These are phyloP conservation scores for Domatiomyces catenatus DNA, from an alignment of 2,329 filamentous ascomycete genomes.

Conservation along the genomic window DNA sequence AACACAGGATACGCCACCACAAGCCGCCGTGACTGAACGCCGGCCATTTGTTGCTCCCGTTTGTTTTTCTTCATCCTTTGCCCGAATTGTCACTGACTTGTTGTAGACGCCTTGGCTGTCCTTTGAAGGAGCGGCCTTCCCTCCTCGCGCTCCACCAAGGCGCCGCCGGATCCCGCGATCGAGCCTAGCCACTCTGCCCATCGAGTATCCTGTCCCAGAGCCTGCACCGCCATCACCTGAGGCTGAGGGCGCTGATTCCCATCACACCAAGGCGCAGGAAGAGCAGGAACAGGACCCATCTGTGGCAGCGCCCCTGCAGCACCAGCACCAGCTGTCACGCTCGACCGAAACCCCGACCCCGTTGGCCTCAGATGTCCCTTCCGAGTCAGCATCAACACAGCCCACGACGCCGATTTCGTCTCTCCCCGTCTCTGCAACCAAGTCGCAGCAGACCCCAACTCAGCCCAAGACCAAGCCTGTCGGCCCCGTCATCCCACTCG, in stretches of 20 bases:
- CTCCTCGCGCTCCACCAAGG: slow-evolving; percentile 33
- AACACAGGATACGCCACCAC: slow-evolving; percentile 11
- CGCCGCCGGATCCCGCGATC: slow-evolving; percentile 28
- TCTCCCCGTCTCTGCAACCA: slow-evolving; percentile 21
- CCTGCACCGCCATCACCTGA: slow-evolving; percentile 16
- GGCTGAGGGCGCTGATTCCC: slow-evolving; percentile 10
- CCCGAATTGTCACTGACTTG: slow-evolving; percentile 1
- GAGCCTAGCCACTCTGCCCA: slow-evolving; percentile 21
- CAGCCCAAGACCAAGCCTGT: slow-evolving; percentile 23
- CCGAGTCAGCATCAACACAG: slow-evolving; percentile 40
- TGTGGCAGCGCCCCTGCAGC: slow-evolving; percentile 3
- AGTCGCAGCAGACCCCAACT: slow-evolving; percentile 20
- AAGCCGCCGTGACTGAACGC: not conserved
- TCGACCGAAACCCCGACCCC: slow-evolving; percentile 38
- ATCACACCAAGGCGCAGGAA: slow-evolving; percentile 27
- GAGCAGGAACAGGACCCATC: slow-evolving; percentile 7
- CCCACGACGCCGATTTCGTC: slow-evolving; percentile 42
- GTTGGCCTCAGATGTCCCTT: slow-evolving; percentile 42
- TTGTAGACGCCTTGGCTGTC: slow-evolving; percentile 45
- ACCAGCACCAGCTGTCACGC: slow-evolving; percentile 4
- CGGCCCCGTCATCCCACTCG: slow-evolving; percentile 35
- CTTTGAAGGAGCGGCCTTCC: slow-evolving; percentile 39
- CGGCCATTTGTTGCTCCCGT: slow-evolving; percentile 37
- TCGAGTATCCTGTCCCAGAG: slow-evolving; percentile 39
- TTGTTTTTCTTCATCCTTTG: slow-evolving; percentile 14